Conservation (phyloP, 371 early-diverging fungal species). For the Smittium culicis region DNA sequence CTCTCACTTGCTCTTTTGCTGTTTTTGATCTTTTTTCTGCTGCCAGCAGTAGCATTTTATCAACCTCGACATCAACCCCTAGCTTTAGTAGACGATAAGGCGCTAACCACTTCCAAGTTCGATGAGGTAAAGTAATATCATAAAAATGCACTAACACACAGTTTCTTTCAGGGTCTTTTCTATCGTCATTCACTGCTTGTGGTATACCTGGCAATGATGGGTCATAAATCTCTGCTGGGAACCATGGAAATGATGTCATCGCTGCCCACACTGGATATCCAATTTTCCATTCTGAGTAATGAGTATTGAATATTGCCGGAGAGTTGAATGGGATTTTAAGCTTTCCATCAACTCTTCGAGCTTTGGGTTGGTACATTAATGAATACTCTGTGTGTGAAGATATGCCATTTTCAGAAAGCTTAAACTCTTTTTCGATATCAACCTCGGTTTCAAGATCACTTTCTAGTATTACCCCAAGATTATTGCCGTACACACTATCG, state of each 20-base stretch:
- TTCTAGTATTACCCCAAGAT: too few relatives aligned
- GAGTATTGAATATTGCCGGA: slow-evolving; percentile 6
- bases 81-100: slow-evolving; percentile 15
- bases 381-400: neutral
- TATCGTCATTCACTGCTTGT: slow-evolving; percentile 11
- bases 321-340: neutral
- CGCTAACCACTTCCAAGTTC: slow-evolving; percentile 26
- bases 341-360: neutral
- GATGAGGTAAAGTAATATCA: slow-evolving; percentile 6
- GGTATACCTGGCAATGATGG: slow-evolving; percentile 15
- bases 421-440: neutral
- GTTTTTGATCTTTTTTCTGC: slow-evolving; percentile 9
- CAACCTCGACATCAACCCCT: slow-evolving; percentile 15
- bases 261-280: slow-evolving; percentile 31
- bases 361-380: neutral
- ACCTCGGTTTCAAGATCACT: neutral
- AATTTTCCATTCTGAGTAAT: neutral
- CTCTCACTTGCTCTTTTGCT: slow-evolving; percentile 13
- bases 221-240: slow-evolving; percentile 24
- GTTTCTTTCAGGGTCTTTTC: neutral
- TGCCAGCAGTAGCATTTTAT: slow-evolving; percentile 15
- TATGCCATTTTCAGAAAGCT: neutral
- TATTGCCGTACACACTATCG: too few relatives aligned
- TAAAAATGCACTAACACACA: slow-evolving; percentile 24
- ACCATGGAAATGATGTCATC: slow-evolving; percentile 28